Conservation (phyloP, 495 filamentous ascomycete species). For the Podospora appendiculata region DNA sequence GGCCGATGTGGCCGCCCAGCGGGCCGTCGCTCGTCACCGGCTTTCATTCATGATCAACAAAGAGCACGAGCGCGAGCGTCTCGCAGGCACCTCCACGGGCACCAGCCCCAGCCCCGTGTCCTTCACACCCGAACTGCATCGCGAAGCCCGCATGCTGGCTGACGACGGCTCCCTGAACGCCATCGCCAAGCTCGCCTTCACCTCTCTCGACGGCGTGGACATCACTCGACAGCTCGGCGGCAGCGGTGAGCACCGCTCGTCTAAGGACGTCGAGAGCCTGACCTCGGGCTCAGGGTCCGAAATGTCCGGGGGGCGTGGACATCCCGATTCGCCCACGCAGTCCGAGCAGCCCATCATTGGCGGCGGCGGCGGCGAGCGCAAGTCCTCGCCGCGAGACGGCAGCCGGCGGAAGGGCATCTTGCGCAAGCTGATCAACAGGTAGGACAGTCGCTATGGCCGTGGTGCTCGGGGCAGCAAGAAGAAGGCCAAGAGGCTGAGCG, state of each 20-base stretch:
- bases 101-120: neutral
- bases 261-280: neutral
- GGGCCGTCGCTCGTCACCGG: slow-evolving; percentile 17
- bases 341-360: too few relatives aligned
- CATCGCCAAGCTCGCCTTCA: neutral
- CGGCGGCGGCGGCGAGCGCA: neutral
- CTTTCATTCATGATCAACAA: slow-evolving; percentile 15
- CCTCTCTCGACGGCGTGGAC: too few relatives aligned
- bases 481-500: neutral
- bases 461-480: neutral
- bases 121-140: neutral
- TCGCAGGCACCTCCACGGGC: neutral
- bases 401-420: neutral
- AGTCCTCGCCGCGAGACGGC: neutral
- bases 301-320: too few relatives aligned
- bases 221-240: neutral
- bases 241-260: neutral
- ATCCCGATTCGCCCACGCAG: too few relatives aligned
- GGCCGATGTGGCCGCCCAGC: slow-evolving; percentile 18
- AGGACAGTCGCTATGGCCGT: neutral
- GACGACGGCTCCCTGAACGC: neutral
- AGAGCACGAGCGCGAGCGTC: neutral
- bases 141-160: neutral
- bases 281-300: neutral
- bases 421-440: neutral